These are phyloP conservation scores for Theileria sp. DNA, from an alignment of 169 alveolate genomes.

Conservation along the genomic window DNA sequence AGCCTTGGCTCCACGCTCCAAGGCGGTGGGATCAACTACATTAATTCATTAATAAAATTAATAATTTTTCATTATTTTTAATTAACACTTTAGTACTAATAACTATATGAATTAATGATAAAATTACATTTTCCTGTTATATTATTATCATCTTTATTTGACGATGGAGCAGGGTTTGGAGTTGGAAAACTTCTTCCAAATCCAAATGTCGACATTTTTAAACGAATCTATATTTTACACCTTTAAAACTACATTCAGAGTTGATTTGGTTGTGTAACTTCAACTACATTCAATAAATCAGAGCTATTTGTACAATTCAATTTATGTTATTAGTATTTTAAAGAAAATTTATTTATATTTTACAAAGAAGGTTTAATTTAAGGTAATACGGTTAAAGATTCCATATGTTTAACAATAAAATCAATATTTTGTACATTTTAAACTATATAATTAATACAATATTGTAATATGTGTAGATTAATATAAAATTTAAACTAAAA, in stretches of 20 bases:
- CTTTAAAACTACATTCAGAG: neutral
- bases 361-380: neutral
- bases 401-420: neutral
- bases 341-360: too few relatives aligned
- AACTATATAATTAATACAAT: neutral
- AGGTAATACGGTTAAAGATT: neutral
- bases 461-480: neutral
- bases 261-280: too few relatives aligned
- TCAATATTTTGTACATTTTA: neutral
- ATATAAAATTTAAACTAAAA: neutral
- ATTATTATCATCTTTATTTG: slow-evolving; percentile 52
- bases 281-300: neutral
- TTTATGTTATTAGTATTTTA: too few relatives aligned
- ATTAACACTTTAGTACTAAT: neutral
- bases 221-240: neutral
- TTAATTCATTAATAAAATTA: too few relatives aligned
- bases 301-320: neutral
- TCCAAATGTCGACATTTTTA: slow-evolving; percentile 8
- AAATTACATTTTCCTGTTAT: slow-evolving; percentile 60
- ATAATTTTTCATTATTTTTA: neutral
- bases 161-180: slow-evolving; percentile 41
- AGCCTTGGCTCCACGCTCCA: slow-evolving; percentile 99
- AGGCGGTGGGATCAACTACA: slow-evolving; percentile 94
- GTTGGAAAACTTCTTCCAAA: slow-evolving; percentile 13
- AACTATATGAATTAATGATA: neutral